Conservation (phyloP, 805 yeast species). For the Starmerella bombicola region DNA sequence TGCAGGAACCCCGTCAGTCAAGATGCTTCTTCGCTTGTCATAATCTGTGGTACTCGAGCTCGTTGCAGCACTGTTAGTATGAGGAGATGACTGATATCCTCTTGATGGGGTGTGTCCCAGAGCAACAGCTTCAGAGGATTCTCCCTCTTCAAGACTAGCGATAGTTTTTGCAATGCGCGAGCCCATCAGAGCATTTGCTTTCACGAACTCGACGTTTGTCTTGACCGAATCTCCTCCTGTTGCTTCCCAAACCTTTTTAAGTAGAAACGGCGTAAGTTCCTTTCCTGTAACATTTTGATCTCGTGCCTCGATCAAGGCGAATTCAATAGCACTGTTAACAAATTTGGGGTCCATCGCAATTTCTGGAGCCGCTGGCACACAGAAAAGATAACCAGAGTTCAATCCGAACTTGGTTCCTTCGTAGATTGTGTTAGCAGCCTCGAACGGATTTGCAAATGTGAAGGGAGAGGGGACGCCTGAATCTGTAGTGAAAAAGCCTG, state of each 20-base stretch:
- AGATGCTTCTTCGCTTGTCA: neutral
- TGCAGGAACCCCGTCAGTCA: neutral
- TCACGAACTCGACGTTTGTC: slow-evolving; percentile 62
- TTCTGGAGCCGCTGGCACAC: slow-evolving; percentile 67
- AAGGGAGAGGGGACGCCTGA: slow-evolving; percentile 65
- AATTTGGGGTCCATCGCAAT: slow-evolving; percentile 43
- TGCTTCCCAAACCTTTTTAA: slow-evolving; percentile 49
- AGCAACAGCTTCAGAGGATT: neutral
- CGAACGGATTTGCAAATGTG: slow-evolving; percentile 38
- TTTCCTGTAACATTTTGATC: slow-evolving; percentile 50
- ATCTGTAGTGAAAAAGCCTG: slow-evolving; percentile 71
- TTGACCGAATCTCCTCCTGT: slow-evolving; percentile 60
- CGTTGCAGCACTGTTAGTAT: no score
- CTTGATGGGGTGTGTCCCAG: neutral
- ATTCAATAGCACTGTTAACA: slow-evolving; percentile 44
- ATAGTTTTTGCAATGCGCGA: slow-evolving; percentile 52
- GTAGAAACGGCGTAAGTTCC: slow-evolving; percentile 64
- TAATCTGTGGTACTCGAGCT: neutral
- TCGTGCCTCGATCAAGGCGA: slow-evolving; percentile 48
- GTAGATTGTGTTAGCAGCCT: slow-evolving; percentile 51
- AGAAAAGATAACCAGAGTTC: slow-evolving; percentile 59
- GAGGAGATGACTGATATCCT: neutral
- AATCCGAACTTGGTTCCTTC: slow-evolving; percentile 39
- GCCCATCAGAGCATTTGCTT: slow-evolving; percentile 61
- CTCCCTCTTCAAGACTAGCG: slow-evolving; percentile 15